Evolutionary conservation across 257 asterid species (phyloP).

Genomic region (Rehmannia glutinosa): DNA sequence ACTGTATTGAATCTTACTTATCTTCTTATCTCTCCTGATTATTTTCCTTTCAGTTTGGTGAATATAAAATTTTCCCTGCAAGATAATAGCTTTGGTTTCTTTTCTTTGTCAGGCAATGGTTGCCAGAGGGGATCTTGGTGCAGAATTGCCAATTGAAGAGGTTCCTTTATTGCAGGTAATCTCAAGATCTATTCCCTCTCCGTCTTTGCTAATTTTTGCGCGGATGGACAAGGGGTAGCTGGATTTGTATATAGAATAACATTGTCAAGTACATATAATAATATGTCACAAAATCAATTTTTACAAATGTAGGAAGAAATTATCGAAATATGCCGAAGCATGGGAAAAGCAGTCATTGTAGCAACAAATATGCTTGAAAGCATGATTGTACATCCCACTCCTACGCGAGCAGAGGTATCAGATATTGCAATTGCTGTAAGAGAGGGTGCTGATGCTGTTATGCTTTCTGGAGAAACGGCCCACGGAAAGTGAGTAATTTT

Average conservation of each 20-base stretch:
- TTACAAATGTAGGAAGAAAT: slow-evolving; percentile 75
- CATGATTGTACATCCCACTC: slow-evolving; percentile 98
- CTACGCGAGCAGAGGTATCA: slow-evolving; percentile 98
- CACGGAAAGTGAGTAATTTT: slow-evolving; percentile 77
- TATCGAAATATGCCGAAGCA: slow-evolving; percentile 86
- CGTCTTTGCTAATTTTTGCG: neutral
- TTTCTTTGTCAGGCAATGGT: slow-evolving; percentile 78
- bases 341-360: slow-evolving; percentile 98
- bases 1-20: neutral
- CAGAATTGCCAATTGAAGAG: slow-evolving; percentile 94
- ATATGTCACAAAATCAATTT: slow-evolving; percentile 3
- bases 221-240: neutral
- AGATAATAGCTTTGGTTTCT: neutral
- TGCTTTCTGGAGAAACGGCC: slow-evolving; percentile 99
- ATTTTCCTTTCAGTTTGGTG: neutral
- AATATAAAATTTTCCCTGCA: neutral
- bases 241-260: neutral
- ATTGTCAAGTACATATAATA: neutral
- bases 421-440: slow-evolving; percentile 94
- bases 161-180: slow-evolving; percentile 94
- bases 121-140: slow-evolving; percentile 99
- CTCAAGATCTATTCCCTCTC: neutral
- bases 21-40: slow-evolving; percentile 6
- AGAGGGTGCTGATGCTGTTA: slow-evolving; percentile 98
- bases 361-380: slow-evolving; percentile 99